Evolutionary conservation across 345 rosid genomes (phyloP).

Genomic region (Iberis pinnata): DNA sequence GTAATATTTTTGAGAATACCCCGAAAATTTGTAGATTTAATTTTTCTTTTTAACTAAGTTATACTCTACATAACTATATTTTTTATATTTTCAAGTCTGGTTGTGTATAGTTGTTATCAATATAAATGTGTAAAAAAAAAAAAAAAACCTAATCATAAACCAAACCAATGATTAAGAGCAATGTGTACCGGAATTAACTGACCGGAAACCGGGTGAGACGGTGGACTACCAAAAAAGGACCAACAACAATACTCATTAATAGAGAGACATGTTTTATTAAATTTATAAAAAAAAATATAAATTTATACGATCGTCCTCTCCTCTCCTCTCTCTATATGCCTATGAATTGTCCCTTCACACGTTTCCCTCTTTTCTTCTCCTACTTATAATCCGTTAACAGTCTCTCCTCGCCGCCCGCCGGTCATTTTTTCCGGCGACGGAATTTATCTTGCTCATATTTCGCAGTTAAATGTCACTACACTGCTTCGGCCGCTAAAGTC

Average conservation of each 20-base stretch:
- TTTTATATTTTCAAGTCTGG: no score
- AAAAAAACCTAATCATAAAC: conserved; percentile 1
- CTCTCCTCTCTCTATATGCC: no score
- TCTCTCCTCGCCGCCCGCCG: conserved; percentile 24
- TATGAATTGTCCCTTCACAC: conserved; percentile 40
- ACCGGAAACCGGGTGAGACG: conserved; percentile 15
- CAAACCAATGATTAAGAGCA: conserved; percentile 25
- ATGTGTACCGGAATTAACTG: background rate
- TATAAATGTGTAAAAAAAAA: no score
- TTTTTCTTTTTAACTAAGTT: no score
- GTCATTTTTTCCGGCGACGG: conserved; percentile 17
- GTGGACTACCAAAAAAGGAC: conserved; percentile 31
- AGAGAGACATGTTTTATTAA: conserved; percentile 13
- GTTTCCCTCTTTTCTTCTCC: conserved; percentile 24
- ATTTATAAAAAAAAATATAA: conserved; percentile 21
- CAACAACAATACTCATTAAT: conserved; percentile 20
- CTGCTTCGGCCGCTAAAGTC: background rate
- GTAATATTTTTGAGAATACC: no score
- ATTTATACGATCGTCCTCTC: conserved; percentile 25
- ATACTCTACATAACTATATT: no score
- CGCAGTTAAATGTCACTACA: conserved; percentile 6
- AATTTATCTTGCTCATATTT: background rate
- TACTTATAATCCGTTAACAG: conserved; percentile 19
- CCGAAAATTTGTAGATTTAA: no score
- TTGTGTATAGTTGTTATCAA: no score